Base-by-base conservation (phyloP, 2,329 filamentous ascomycete genomes). In the Diaporthe velutina region DNA sequence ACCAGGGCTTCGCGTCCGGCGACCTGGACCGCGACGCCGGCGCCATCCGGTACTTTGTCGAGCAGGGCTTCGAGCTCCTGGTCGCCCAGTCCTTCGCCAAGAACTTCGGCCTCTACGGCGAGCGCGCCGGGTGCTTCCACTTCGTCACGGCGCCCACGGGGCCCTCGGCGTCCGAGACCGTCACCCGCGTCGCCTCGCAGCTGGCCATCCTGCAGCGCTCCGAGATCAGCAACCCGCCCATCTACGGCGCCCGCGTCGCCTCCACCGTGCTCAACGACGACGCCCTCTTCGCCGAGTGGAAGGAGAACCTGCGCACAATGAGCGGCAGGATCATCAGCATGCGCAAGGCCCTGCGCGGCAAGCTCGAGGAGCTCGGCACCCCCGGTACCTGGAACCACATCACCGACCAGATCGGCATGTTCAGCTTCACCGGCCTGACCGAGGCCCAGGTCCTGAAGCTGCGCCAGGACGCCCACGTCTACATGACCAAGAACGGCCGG, bases 351-450 rank as follows among this genome's bases (percentile, higher is more conserved):
- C 87, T 99, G 79, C 91, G 95, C 68, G 86, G 87, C 73, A 95
- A 96, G 84, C 91, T 99, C 15, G 96, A 98, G 86, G 91, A 92
- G 81, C 90, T 96, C 75, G 91, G 91, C 40, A 98, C 97, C 0
- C 96, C 96, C 0, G 96, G 96, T 42, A 93, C 90, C 19, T 99
- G 97, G 97, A 95, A 96, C 82, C 97, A 99, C 86, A 98, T 99
- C 83, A 98, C 96, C 22, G 94, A 97, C 80, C 97, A 99, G 89
- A 99, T 99, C 82, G 97, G 97, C 86, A 99, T 99, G 97, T 99
- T 99, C 87, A 96, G 93, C 84, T 99, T 98, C 84, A 97, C 95
- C 0, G 95, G 95, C 17, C 85, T 97, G 82, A 90, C 84, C 17
- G 93, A 95, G 85, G 82, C 90, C 76, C 94, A 97, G 83, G 94